Evolutionary conservation across 305 asterid species (phyloP).

Genomic region (Fraxinus angustifolia): DNA sequence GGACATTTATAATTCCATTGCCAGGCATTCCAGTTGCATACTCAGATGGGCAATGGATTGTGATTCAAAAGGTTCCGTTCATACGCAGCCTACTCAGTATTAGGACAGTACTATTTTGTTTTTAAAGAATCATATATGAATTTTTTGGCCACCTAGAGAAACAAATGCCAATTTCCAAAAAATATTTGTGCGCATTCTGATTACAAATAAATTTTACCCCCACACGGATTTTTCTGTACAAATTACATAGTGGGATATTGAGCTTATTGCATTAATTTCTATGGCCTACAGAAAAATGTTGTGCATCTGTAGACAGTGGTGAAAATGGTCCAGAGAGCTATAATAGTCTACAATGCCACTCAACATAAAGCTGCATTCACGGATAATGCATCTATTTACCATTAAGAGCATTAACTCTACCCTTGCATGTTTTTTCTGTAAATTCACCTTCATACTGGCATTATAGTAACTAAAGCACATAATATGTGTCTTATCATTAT

Average conservation of each 20-base stretch:
- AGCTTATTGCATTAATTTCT: not conserved
- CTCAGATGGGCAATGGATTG: conserved; percentile 9
- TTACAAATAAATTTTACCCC: not conserved
- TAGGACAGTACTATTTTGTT: conserved; percentile 7
- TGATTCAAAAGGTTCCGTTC: not conserved
- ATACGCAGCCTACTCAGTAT: conserved; percentile 4
- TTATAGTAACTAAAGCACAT: not conserved
- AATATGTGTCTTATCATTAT: not conserved
- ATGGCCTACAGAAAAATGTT: not conserved
- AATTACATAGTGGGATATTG: not conserved
- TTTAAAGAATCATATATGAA: not conserved
- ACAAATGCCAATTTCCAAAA: not conserved
- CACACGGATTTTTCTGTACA: not conserved
- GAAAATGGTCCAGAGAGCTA: not conserved
- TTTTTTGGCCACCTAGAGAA: not conserved
- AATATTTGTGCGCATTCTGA: not conserved
- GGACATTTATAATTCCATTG: not conserved
- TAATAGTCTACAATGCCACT: not conserved
- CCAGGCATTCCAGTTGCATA: conserved; percentile 4
- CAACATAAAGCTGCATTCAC: not conserved
- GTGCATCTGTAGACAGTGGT: not conserved
- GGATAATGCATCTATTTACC: not conserved
- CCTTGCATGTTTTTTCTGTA: not conserved
- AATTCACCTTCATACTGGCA: not conserved
- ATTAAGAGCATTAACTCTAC: not conserved